Evolutionary conservation across 2,329 filamentous ascomycete species (phyloP), one percentile per base, ranked within the genome.

Genomic region (Monosporascus cannonballus): DNA sequence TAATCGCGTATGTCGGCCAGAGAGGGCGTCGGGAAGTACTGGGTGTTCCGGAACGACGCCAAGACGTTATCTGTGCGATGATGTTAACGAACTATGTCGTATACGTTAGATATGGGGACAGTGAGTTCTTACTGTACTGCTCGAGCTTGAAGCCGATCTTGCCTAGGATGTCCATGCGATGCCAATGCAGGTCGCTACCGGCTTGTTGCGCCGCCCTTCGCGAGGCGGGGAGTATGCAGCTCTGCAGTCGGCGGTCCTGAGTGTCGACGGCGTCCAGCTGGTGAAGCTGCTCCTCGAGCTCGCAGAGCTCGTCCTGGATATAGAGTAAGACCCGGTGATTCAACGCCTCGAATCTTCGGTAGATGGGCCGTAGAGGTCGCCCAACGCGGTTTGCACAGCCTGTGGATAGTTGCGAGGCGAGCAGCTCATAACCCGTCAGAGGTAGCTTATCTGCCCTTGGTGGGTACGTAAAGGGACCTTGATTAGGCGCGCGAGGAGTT

Each of bases 261-360:
- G 80, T 80, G 59, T 84, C 80, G 1, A 72, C 70, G 20, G 71
- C 72, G 62, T 96, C 92, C 1, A 94, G 70, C 0, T 76, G 74
- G 18, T 82, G 80, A 1, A 96, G 77, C 53, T 92, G 84, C 62
- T 90, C 85, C 69, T 96, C 91, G 38, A 96, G 75, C 61, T 93
- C 87, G 30, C 78, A 77, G 18, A 96, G 81, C 67, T 96, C 90
- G 64, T 96, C 90, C 68, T 96, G 92, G 17, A 96, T 76, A 56
- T 94, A 85, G 0, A 96, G 75, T 3, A 96, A 73, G 3, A 96
- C 73, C 3, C 92, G 85, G 66, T 96, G 90, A 61, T 94, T 92
- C 18, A 96, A 73, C 11, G 83, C 79, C 65, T 89, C 86, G 63
- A 96, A 96, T 52, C 86, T 86, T 44, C 92, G 83, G 67, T 96